These are phyloP conservation scores for Cercospora berteroae DNA, from an alignment of 2,329 filamentous ascomycete species.

Conservation along the genomic window DNA sequence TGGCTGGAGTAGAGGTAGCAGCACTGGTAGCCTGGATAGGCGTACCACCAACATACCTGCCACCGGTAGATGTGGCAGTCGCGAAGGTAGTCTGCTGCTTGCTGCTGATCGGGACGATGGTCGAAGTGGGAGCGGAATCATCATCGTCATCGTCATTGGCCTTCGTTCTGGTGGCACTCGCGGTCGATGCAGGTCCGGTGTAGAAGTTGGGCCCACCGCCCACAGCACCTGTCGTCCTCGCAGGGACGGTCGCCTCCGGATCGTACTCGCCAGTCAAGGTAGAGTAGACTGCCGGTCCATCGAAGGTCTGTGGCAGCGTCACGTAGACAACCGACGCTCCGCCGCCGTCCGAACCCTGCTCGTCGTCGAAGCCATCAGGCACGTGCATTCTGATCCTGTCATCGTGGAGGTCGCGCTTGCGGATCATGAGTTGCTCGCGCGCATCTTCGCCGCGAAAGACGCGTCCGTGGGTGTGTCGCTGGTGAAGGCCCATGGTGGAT, in stretches of 20 bases:
- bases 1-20: constrained; percentile 16
- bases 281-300: constrained; percentile 43
- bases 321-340: constrained; percentile 52
- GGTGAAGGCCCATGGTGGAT: constrained; percentile 33
- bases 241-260: constrained; percentile 16
- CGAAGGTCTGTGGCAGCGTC: constrained; percentile 53
- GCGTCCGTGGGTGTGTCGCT: constrained; percentile 32
- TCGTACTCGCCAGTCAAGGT: constrained; percentile 24
- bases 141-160: not conserved
- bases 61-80: constrained; percentile 20
- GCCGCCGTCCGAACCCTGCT: constrained; percentile 7
- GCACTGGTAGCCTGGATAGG: constrained; percentile 27
- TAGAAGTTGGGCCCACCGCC: constrained; percentile 21
- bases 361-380: constrained; percentile 27
- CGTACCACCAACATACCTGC: constrained; percentile 22
- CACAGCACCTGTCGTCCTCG: constrained; percentile 17
- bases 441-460: constrained; percentile 33
- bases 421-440: constrained; percentile 26
- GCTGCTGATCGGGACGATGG: constrained; percentile 18
- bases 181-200: constrained; percentile 14
- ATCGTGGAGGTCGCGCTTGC: constrained; percentile 32
- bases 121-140: constrained; percentile 16
- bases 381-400: constrained; percentile 30
- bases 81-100: constrained; percentile 18
- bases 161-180: constrained; percentile 14